A percentile compares a stretch with the other conserved stretches of the same genome.
Conservation (phyloP, 495 filamentous ascomycete genomes). For the Trichoderma orchidacearum region DNA sequence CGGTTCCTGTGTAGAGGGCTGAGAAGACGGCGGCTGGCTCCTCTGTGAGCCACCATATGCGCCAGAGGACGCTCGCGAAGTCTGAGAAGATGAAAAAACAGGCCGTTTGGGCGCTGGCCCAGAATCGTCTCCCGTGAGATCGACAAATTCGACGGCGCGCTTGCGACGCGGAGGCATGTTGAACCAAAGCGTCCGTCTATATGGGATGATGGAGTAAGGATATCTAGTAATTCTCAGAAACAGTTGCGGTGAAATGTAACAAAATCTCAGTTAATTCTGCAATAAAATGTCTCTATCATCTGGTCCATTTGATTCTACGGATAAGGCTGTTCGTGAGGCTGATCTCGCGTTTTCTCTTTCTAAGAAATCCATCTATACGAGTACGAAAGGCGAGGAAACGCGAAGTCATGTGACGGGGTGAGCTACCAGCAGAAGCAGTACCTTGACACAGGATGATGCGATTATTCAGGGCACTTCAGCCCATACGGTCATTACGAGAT, state of each 20-base stretch:
- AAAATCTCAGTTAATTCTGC: too few species aligned
- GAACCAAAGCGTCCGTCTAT: background rate
- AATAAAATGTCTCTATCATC: background rate
- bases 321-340: too few species aligned
- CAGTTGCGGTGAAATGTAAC: too few species aligned
- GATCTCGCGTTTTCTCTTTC: too few species aligned
- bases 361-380: too few species aligned
- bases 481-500: too few species aligned
- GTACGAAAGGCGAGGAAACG: background rate
- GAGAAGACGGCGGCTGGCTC: background rate
- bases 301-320: too few species aligned
- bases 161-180: background rate
- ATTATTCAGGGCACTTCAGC: too few species aligned
- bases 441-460: too few species aligned
- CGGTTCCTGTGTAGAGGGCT: background rate
- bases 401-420: background rate
- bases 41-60: background rate
- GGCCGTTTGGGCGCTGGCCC: background rate
- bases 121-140: slow-evolving; percentile 7
- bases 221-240: too few species aligned
- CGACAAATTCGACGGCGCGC: slow-evolving; percentile 1
- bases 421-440: background rate
- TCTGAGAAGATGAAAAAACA: background rate
- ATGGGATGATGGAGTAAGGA: background rate
- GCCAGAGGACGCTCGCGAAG: background rate